Percentiles rank a stretch among this genome's conserved stretches.
These are phyloP conservation scores for Trapa bicornis DNA, from an alignment of 345 rosid genomes.

Conservation along the genomic window DNA sequence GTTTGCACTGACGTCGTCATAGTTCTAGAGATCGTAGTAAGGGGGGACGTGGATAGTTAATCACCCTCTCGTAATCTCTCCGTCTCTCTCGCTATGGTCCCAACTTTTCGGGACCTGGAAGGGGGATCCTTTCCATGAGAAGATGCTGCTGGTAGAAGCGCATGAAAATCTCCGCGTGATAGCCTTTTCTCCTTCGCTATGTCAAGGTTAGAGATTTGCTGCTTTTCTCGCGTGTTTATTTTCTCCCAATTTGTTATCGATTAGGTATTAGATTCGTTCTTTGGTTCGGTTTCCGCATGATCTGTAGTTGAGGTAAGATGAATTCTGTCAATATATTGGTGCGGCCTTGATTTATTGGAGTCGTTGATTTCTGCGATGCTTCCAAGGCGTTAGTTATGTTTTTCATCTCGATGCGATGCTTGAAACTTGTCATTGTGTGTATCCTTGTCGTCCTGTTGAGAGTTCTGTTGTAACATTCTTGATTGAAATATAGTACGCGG, in stretches of 20 bases:
- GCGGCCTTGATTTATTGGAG: not conserved
- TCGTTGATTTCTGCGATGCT: not conserved
- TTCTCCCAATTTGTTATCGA: not conserved
- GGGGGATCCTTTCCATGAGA: slow-evolving; percentile 24
- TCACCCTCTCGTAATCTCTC: too few relatives aligned
- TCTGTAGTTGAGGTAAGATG: not conserved
- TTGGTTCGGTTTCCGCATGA: too few relatives aligned
- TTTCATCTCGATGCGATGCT: not conserved
- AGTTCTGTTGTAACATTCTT: not conserved
- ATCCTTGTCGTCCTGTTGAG: too few relatives aligned
- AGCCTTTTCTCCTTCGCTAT: slow-evolving; percentile 25
- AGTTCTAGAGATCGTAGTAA: not conserved
- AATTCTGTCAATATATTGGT: not conserved
- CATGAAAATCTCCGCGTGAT: slow-evolving; percentile 9
- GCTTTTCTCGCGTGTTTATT: not conserved
- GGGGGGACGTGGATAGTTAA: not conserved
- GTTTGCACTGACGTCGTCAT: not conserved
- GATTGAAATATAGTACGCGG: not conserved
- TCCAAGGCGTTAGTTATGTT: not conserved
- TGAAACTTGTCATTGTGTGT: too few relatives aligned
- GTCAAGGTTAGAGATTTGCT: slow-evolving; percentile 32
- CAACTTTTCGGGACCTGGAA: not conserved
- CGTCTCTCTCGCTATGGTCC: not conserved
- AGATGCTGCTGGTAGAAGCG: slow-evolving; percentile 39
- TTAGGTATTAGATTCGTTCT: not conserved